Evolutionary conservation across 192 early-diverging fungal species (phyloP).

Genomic region (Coemansia sp.): DNA sequence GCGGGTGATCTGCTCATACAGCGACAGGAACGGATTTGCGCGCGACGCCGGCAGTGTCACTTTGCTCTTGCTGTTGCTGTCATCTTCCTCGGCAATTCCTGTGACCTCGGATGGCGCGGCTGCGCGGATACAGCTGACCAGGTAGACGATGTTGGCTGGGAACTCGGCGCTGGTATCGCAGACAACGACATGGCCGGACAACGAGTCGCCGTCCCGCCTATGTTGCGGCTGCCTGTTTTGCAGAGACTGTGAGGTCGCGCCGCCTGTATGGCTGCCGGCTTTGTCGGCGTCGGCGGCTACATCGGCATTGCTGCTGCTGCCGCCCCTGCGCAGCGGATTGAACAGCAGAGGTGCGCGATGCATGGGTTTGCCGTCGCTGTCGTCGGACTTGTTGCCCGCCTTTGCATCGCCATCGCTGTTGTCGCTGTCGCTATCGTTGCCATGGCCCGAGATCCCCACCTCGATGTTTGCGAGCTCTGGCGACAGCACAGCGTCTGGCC

Average conservation of each 20-base stretch:
- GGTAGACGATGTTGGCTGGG: constrained; percentile 66
- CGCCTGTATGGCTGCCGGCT: neutral
- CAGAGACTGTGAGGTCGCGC: neutral
- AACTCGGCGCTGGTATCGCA: constrained; percentile 63
- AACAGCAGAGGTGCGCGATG: constrained; percentile 47
- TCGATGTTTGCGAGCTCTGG: constrained; percentile 44
- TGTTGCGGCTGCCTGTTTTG: neutral
- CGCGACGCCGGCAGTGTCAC: neutral
- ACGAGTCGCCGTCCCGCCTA: constrained; percentile 10
- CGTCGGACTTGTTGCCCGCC: constrained; percentile 11
- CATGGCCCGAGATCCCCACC: constrained; percentile 14
- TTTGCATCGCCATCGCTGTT: constrained; percentile 3
- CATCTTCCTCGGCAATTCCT: constrained; percentile 14
- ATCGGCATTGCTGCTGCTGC: constrained; percentile 14
- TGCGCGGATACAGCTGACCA: constrained; percentile 66
- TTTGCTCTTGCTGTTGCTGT: neutral
- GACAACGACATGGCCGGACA: constrained; percentile 60
- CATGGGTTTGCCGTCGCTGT: constrained; percentile 14
- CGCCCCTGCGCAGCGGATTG: constrained; percentile 34
- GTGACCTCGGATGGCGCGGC: constrained; percentile 50
- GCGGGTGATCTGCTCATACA: constrained; percentile 56
- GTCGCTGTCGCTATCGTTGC: constrained; percentile 6
- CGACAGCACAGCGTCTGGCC: constrained; percentile 12
- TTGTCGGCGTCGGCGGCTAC: constrained; percentile 3
- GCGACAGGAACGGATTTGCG: constrained; percentile 34